Base-by-base conservation (phyloP, 1,284 basidiomycete species). In the Ustilago loliicola region DNA sequence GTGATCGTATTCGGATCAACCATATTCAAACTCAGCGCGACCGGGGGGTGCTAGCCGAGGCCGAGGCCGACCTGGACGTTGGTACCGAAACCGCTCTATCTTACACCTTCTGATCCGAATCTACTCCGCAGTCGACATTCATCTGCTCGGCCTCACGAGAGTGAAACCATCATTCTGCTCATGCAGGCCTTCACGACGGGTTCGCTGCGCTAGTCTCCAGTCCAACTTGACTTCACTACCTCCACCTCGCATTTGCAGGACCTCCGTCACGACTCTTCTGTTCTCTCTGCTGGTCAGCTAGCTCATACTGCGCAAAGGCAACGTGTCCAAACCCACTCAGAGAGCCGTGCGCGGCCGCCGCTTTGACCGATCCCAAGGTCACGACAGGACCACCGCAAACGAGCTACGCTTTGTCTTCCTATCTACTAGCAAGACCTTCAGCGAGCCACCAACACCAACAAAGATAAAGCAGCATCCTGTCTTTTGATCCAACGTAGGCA, bases 221-320 rank as follows among this genome's bases (percentile, higher is more conserved):
- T 15, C 17, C 48, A 13, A 27, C 23, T 15, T 10, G 19, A 47
- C 48, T 29, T 29, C 11, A 19, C 5, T n/a, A 27, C 5, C 25
- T 29, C 7, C 25, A 50, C 13, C 48, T 9, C 19, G 23, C 25
- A 19, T 48, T n/a, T 21, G 45, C 7, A 11, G 45, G 25, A 15
- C 25, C 23, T 15, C 17, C 17, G 9, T 17, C 23, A 50, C 48
- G 27, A 34, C 19, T n/a, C 9, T 23, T 15, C 5, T 19, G 1
- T 21, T 25, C n/a, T 38, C 36, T 34, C 53, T 25, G 53, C 53
- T 55, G 53, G 53, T 36, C 53, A 61, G 59, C 59, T 57, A 6
- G 8, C 21, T 48, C 45, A 48, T 10, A 10, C 21, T 21, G 19
- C 7, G 23, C 21, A 48, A 25, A 10, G 9, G 45, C 45, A 48